phyloP scores from a whole-genome alignment of 306 rosid species.

The Mucuna pruriens region DNA sequence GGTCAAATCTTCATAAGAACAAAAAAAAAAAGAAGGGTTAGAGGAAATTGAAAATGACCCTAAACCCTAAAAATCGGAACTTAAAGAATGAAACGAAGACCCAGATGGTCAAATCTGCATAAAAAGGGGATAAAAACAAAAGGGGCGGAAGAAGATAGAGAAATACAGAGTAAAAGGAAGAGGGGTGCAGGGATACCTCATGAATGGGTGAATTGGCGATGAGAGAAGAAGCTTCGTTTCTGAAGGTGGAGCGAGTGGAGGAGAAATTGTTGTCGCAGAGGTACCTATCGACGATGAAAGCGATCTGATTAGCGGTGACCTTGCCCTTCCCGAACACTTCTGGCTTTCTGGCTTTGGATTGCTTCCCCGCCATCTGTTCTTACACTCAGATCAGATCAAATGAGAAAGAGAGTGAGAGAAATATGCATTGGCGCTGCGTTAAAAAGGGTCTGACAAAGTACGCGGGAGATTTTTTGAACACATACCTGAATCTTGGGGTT shows the following conservation, averaged over 20 bases:
- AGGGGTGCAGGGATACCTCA: slow-evolving; percentile 50
- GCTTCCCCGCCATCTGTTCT: slow-evolving; percentile 66
- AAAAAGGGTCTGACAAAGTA: not conserved
- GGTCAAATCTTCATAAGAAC: not conserved
- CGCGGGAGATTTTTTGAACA: slow-evolving; percentile 15
- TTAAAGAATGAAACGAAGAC: not conserved
- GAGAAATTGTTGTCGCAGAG: slow-evolving; percentile 68
- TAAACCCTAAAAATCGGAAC: not conserved
- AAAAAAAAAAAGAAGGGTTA: not conserved
- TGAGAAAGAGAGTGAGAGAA: not conserved
- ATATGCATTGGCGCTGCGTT: not conserved
- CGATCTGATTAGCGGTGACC: slow-evolving; percentile 73
- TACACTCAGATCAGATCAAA: not conserved
- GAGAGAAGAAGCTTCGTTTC: slow-evolving; percentile 80
- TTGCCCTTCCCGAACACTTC: slow-evolving; percentile 58
- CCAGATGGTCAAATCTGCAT: not conserved
- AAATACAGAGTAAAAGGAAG: not conserved
- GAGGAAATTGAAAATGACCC: not conserved
- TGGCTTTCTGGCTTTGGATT: slow-evolving; percentile 54
- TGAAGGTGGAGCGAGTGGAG: slow-evolving; percentile 61
- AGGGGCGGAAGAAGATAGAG: not conserved
- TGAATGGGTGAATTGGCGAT: slow-evolving; percentile 67
- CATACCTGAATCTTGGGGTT: not conserved
- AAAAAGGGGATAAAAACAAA: not conserved
- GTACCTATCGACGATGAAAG: slow-evolving; percentile 85